These are phyloP conservation scores for Acanthamoeba triangularis DNA, from an alignment of 208 protist species.

Conservation along the genomic window DNA sequence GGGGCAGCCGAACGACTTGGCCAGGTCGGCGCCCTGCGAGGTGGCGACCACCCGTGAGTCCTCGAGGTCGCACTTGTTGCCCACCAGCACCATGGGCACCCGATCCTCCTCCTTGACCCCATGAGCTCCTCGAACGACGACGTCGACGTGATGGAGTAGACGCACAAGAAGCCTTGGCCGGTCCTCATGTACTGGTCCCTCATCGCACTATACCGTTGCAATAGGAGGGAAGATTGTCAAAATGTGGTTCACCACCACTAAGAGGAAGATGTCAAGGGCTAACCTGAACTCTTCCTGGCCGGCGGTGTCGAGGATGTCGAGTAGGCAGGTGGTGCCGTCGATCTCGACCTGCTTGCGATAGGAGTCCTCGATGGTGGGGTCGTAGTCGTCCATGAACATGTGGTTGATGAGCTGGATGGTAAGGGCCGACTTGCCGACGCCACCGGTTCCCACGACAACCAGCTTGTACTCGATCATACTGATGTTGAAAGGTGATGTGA, in stretches of 20 bases:
- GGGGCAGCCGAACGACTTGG: conserved; percentile 74
- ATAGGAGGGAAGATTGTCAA: no score
- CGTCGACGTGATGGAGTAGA: conserved; percentile 83
- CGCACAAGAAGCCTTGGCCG: conserved; percentile 84
- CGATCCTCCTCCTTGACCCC: conserved; percentile 86
- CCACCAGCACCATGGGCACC: conserved; percentile 89
- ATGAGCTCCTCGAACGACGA: conserved; percentile 81
- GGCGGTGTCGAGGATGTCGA: conserved; percentile 90
- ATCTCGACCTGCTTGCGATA: conserved; percentile 88
- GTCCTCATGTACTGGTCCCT: conserved; percentile 81
- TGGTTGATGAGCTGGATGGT: conserved; percentile 91
- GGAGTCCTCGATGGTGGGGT: conserved; percentile 71
- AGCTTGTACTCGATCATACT: conserved; percentile 78
- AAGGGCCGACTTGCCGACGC: conserved; percentile 93
- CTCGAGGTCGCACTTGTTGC: conserved; percentile 89
- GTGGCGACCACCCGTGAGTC: conserved; percentile 67
- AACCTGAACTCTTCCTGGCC: conserved; percentile 89
- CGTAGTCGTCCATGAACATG: conserved; percentile 90
- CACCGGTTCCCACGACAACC: conserved; percentile 78
- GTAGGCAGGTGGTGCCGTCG: conserved; percentile 87
- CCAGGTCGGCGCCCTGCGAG: conserved; percentile 73
- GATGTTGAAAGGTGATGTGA: no score
- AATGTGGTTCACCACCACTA: no score
- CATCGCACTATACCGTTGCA: background rate
- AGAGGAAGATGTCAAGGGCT: background rate